Conservation (phyloP, 73 alveolate species). For the Chromera velia region DNA sequence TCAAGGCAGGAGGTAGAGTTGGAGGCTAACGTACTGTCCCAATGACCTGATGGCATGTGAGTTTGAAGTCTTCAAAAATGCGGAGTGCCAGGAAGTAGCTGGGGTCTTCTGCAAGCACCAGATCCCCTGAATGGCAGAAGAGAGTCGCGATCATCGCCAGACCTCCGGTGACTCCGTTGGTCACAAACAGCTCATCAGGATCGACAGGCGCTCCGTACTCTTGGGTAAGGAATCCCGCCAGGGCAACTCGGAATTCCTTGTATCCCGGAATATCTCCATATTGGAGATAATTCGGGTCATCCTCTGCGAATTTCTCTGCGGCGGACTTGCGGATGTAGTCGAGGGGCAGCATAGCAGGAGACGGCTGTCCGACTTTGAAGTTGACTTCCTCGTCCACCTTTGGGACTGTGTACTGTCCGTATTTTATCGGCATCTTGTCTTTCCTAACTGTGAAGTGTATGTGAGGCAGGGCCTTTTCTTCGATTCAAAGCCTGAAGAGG, state of each 20-base stretch:
- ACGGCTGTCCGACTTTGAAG: not conserved
- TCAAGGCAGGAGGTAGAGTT: too few species aligned
- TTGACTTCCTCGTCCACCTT: not conserved
- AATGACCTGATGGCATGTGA: too few species aligned
- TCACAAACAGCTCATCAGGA: not conserved
- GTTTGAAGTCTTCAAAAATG: not conserved
- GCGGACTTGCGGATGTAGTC: not conserved
- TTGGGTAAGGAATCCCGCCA: not conserved
- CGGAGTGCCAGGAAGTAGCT: slow-evolving; percentile 8
- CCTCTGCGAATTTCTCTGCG: not conserved
- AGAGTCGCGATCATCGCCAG: not conserved
- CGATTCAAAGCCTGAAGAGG: too few species aligned
- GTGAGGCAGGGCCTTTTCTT: too few species aligned
- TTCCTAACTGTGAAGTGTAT: too few species aligned
- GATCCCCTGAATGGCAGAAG: not conserved
- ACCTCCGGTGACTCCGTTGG: not conserved
- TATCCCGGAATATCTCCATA: not conserved
- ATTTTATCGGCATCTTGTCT: too few species aligned
- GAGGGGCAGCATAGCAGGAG: not conserved
- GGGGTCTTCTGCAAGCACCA: slow-evolving; percentile 2
- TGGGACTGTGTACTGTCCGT: not conserved
- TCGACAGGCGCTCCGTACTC: not conserved
- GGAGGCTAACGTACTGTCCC: too few species aligned
- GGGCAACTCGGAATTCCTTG: not conserved
- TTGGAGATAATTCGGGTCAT: not conserved